Conservation (phyloP, 2,329 filamentous ascomycete species). For the Exserohilum rostratum region DNA sequence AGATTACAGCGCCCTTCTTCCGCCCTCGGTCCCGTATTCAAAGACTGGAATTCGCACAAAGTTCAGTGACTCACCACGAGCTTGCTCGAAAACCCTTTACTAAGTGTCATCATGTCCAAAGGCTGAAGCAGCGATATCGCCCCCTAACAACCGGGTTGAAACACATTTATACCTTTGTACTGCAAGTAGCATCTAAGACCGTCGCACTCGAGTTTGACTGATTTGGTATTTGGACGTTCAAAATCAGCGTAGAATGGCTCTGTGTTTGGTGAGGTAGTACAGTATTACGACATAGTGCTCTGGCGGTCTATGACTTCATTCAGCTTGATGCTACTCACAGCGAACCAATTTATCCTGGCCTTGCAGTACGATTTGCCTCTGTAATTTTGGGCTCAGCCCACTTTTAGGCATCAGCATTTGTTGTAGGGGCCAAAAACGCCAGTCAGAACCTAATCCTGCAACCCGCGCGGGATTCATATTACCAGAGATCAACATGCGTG, state of each 20-base stretch:
- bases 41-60: too few relatives aligned
- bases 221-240: too few relatives aligned
- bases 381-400: neutral
- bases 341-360: too few relatives aligned
- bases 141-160: neutral
- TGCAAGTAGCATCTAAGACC: neutral
- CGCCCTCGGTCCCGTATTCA: neutral
- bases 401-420: neutral
- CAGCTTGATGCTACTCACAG: too few relatives aligned
- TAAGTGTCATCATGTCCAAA: neutral
- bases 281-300: too few relatives aligned
- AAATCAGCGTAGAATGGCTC: too few relatives aligned
- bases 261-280: too few relatives aligned
- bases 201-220: neutral
- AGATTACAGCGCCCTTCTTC: constrained; percentile 8
- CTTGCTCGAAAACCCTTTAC: too few relatives aligned
- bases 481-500: neutral
- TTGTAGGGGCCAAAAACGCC: neutral
- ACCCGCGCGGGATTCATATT: neutral
- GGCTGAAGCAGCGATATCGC: neutral
- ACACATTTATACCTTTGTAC: neutral
- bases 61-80: neutral
- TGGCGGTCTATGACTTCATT: too few relatives aligned
- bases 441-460: neutral
- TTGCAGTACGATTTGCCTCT: neutral